Evolutionary conservation across 208 protist species (phyloP).

Genomic region (Wallacemonas sp.): DNA sequence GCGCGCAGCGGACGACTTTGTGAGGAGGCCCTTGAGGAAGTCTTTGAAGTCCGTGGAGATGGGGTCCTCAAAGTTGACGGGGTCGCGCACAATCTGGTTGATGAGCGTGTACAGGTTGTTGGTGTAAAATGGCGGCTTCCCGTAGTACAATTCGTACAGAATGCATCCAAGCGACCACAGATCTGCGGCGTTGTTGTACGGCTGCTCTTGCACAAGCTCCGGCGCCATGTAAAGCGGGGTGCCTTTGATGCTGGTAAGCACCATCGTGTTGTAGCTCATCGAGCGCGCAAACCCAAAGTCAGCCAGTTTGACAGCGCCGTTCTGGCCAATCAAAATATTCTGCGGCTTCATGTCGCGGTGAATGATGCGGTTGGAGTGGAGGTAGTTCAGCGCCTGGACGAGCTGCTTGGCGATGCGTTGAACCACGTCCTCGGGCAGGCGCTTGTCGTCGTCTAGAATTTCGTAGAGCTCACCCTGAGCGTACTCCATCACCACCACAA

Average conservation of each 20-base stretch:
- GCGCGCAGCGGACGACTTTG: constrained; percentile 90
- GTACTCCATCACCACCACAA: constrained; percentile 94
- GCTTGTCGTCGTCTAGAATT: constrained; percentile 95
- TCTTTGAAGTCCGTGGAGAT: constrained; percentile 89
- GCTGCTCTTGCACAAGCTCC: constrained; percentile 93
- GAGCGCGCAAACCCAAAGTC: constrained; percentile 98
- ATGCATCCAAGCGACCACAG: constrained; percentile 99
- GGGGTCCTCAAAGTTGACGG: constrained; percentile 88
- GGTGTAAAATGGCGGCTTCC: constrained; percentile 96
- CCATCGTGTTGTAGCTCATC: constrained; percentile 95
- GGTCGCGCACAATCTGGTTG: constrained; percentile 94
- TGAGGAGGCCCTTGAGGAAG: constrained; percentile 95
- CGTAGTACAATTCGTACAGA: constrained; percentile 97
- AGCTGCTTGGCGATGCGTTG: constrained; percentile 96
- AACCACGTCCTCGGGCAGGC: constrained; percentile 91
- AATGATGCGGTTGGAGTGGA: constrained; percentile 97
- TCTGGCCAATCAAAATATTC: constrained; percentile 96
- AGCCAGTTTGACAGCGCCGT: constrained; percentile 95
- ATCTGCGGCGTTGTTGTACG: constrained; percentile 96
- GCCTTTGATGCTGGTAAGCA: constrained; percentile 96
- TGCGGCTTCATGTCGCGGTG: constrained; percentile 96
- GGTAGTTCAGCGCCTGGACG: constrained; percentile 95
- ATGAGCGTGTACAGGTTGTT: constrained; percentile 96
- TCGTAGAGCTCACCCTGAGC: constrained; percentile 95
- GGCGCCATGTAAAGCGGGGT: constrained; percentile 98